A percentile compares a stretch with the other conserved stretches of the same genome.
Conservation (phyloP, 2,329 filamentous ascomycete species). For the Pseudogymnoascus sp. region DNA sequence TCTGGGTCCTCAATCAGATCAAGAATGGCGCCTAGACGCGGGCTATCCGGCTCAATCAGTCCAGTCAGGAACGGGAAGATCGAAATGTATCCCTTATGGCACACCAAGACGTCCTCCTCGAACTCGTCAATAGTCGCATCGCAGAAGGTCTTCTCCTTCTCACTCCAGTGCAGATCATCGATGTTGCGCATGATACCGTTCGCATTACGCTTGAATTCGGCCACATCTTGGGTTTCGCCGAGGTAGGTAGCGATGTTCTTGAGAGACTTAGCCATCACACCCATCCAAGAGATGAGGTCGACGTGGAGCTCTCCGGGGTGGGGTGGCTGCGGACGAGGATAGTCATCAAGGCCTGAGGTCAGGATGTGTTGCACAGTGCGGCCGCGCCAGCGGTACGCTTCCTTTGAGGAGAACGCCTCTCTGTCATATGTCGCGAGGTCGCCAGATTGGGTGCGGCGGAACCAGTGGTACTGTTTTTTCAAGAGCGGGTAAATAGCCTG, state of each 20-base stretch:
- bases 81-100: constrained; percentile 93
- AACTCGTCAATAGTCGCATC: constrained; percentile 93
- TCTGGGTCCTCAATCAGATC: constrained; percentile 72
- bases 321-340: constrained; percentile 85
- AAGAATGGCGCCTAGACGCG: constrained; percentile 64
- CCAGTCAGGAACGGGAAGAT: constrained; percentile 88
- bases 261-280: constrained; percentile 87
- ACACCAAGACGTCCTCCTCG: constrained; percentile 81
- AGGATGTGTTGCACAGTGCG: constrained; percentile 79
- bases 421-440: constrained; percentile 89
- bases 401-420: constrained; percentile 76
- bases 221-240: constrained; percentile 66
- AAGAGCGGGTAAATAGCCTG: constrained; percentile 75
- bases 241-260: constrained; percentile 69
- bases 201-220: constrained; percentile 61
- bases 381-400: constrained; percentile 92
- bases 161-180: constrained; percentile 87
- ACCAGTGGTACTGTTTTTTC: constrained; percentile 88
- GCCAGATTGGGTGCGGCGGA: constrained; percentile 81
- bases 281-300: constrained; percentile 93
- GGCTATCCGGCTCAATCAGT: constrained; percentile 63
- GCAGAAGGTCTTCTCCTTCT: constrained; percentile 74
- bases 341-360: constrained; percentile 92
- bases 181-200: constrained; percentile 77
- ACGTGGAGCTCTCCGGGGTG: constrained; percentile 94